Evolutionary conservation across 2,329 filamentous ascomycete genomes (phyloP), one percentile per base, ranked within the genome.

Genomic region (Aspergillus bombycis): DNA sequence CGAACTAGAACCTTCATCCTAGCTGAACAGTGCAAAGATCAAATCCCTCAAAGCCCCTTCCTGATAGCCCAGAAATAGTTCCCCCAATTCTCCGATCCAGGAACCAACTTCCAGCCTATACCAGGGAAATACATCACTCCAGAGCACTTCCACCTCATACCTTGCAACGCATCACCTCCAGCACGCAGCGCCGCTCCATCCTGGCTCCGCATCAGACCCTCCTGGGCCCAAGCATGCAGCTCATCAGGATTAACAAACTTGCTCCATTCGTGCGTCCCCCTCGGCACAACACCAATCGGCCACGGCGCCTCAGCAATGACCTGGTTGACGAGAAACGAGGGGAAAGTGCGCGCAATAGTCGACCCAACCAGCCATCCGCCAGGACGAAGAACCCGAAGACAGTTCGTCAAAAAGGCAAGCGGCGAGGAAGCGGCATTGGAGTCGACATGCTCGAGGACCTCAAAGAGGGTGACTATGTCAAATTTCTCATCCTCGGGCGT

Each of bases 61-160:
- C 89, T 87, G 50, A 97, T 89, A 10, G 87, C 95, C 77, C 97
- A 96, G 78, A 99, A 98, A 80, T 98, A 99, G 78, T 99, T 99
- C 11, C 94, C 94, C 73, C 92, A 88, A 73, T 87, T 88, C 81
- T 98, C 94, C 71, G 93, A 91, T 3, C 92, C 91, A 28, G 80
- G 77, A 5, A 97, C 89, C 76, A 92, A 87, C 80, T 86, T 93
- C 95, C 95, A 98, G 3, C 95, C 95, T 52, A 97, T 62, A 0
- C 92, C 93, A 0, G 95, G 95, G 60, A 98, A 85, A 81, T 97
- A 99, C 55, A 97, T 84, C 10, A 96, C 92, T 0, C 95, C 95
- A 84, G 91, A 89, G 66, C 71, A 90, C 76, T 82, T 84, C 89
- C 90, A 94, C 1, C 80, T 83, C 64, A 78, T 74, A 2, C 71